Evolutionary conservation across 257 asterid species (phyloP), one percentile per base, ranked within the genome.

Genomic region (Coffea canephora): DNA sequence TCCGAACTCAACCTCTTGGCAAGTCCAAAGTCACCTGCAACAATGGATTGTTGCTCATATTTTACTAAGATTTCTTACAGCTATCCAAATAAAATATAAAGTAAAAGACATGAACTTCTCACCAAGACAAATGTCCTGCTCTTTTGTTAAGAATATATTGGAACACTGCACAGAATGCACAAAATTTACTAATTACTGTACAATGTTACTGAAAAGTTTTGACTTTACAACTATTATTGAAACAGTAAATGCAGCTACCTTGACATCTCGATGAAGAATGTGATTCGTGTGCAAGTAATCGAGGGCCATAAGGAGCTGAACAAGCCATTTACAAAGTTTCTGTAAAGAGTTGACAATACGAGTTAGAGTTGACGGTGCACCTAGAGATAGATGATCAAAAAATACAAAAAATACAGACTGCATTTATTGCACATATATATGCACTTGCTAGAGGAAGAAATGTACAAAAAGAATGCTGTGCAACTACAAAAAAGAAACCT

Each of bases 181-280:
- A 9, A 70, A 74, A 76, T 62, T 62, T 71, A 80, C 39, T 64
- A 76, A 73, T 59, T 66, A 71, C 73, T 78, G 80, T 73, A 49
- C 55, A 31, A 71, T 80, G 59, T 78, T 16, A 45, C 6, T 3
- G 31, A 57, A n/a, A 64, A 27, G 41, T 31, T 75, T 62, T 31
- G 25, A 46, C n/a, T 3, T 18, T 23, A 19, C 31, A 68, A 36
- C 39, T 21, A 64, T 18, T 31, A 27, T 31, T 27, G 11, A 25
- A 50, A 83, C 82, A 70, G 75, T 50, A 74, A 74, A 80, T 71
- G 78, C 73, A 70, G 76, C 85, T 64, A 92, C 98, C 94, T 94
- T 92, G 87, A 94, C 96, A 87, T 92, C 98, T 36, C 98, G 94
- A 85, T 94, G 98, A 86, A 94, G 97, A 83, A 94, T 93, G 84